Evolutionary conservation across 148 eudicot species (phyloP).

Genomic region (Selenicereus undatus): DNA sequence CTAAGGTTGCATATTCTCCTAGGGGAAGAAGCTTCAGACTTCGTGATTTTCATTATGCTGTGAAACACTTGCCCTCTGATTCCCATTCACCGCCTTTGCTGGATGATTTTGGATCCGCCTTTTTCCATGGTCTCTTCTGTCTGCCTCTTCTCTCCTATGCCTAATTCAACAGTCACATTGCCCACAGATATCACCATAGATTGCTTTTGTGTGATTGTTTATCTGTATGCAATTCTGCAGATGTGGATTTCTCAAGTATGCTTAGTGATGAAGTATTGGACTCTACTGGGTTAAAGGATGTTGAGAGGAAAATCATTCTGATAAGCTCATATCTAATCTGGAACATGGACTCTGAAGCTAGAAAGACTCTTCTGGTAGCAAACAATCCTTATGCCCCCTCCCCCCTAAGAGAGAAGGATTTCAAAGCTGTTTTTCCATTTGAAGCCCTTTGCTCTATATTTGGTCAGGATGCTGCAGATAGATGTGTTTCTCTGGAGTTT

Average conservation of each 20-base stretch:
- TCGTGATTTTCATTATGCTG: constrained; percentile 71
- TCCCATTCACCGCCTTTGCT: constrained; percentile 43
- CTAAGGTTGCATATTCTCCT: constrained; percentile 65
- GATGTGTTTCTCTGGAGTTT: constrained; percentile 66
- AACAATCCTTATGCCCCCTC: not conserved
- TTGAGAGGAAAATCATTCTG: constrained; percentile 54
- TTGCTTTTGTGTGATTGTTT: constrained; percentile 14
- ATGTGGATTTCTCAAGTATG: constrained; percentile 47
- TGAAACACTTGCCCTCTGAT: constrained; percentile 59
- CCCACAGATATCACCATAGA: not conserved
- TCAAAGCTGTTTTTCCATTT: not conserved
- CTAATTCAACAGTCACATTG: constrained; percentile 6
- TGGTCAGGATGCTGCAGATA: constrained; percentile 77
- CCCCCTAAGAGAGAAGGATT: not conserved
- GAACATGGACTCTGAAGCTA: constrained; percentile 40
- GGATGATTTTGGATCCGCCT: constrained; percentile 36
- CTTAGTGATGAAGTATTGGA: constrained; percentile 42
- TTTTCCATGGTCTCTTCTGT: constrained; percentile 34
- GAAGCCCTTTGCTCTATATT: constrained; percentile 14
- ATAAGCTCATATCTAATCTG: constrained; percentile 50
- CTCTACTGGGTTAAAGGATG: constrained; percentile 47
- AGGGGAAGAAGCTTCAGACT: constrained; percentile 54
- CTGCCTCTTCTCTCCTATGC: not conserved
- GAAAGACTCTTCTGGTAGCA: constrained; percentile 48
- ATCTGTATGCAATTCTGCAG: constrained; percentile 32